These are phyloP conservation scores for Pisolithus microcarpus DNA, from an alignment of 768 basidiomycete genomes.

Conservation along the genomic window DNA sequence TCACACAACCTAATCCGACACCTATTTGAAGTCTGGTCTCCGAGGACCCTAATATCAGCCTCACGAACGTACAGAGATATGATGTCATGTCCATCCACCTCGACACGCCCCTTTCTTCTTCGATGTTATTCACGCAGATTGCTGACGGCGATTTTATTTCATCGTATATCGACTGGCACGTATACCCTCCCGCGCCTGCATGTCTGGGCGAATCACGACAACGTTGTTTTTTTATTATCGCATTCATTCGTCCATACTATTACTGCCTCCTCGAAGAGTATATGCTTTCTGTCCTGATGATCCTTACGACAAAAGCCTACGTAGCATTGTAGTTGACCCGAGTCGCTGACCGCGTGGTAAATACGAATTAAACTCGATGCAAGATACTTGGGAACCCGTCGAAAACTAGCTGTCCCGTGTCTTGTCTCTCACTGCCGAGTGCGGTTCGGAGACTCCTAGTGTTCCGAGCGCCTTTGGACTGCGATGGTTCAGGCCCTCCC, in stretches of 20 bases:
- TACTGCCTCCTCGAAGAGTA: slow-evolving; percentile 8
- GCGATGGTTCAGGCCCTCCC: no score
- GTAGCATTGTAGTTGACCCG: not conserved
- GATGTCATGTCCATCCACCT: slow-evolving; percentile 23
- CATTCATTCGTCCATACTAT: slow-evolving; percentile 20
- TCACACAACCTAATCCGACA: slow-evolving; percentile 13
- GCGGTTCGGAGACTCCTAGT: no score
- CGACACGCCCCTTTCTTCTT: not conserved
- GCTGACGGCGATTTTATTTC: slow-evolving; percentile 14
- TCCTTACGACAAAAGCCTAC: not conserved
- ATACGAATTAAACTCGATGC: not conserved
- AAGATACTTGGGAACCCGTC: no score
- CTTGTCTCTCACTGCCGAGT: no score
- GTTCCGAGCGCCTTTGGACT: no score
- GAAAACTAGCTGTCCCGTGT: no score
- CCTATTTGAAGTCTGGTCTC: slow-evolving; percentile 15
- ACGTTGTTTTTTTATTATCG: slow-evolving; percentile 1
- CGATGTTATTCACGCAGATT: not conserved
- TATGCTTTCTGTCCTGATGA: slow-evolving; percentile 6
- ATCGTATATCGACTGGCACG: not conserved
- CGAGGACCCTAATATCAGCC: slow-evolving; percentile 21
- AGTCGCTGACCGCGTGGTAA: not conserved
- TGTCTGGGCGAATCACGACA: not conserved
- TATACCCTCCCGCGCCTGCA: not conserved
- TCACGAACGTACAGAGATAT: slow-evolving; percentile 18